phyloP scores from a whole-genome alignment of 2,329 filamentous ascomycete species.

The Colletotrichum sp. region DNA sequence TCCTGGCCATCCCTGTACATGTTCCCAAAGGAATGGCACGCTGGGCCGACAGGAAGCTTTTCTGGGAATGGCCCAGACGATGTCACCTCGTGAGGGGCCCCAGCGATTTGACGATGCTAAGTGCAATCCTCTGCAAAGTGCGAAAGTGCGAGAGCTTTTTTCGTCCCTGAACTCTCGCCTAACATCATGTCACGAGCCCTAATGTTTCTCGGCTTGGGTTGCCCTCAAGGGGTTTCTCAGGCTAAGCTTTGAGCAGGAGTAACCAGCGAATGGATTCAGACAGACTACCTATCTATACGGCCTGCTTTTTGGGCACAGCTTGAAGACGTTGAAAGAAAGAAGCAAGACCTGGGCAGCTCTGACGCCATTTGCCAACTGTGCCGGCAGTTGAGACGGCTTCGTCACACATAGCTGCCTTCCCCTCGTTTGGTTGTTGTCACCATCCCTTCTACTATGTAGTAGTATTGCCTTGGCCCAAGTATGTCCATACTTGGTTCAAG shows the following conservation, averaged over 20 bases:
- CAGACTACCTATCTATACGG: neutral
- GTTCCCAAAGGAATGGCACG: constrained; percentile 20
- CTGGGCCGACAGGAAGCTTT: constrained; percentile 10
- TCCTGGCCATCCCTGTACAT: neutral
- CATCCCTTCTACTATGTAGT: neutral
- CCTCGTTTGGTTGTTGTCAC: neutral
- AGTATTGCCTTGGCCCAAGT: neutral
- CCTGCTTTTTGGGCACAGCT: neutral
- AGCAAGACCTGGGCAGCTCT: neutral
- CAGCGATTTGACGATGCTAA: neutral
- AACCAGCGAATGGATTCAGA: neutral
- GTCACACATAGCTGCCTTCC: neutral
- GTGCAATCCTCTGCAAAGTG: neutral
- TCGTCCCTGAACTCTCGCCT: neutral
- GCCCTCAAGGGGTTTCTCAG: neutral
- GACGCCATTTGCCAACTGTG: neutral
- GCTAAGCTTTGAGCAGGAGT: neutral
- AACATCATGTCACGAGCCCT: neutral
- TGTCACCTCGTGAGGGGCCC: neutral
- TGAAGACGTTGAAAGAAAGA: neutral
- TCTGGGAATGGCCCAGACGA: neutral
- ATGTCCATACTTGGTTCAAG: neutral
- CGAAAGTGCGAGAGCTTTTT: neutral
- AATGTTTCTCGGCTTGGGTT: neutral
- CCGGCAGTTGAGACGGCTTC: neutral